Evolutionary conservation across 495 filamentous ascomycete species (phyloP), one percentile per base, ranked within the genome.

Genomic region (Letharia lupina): DNA sequence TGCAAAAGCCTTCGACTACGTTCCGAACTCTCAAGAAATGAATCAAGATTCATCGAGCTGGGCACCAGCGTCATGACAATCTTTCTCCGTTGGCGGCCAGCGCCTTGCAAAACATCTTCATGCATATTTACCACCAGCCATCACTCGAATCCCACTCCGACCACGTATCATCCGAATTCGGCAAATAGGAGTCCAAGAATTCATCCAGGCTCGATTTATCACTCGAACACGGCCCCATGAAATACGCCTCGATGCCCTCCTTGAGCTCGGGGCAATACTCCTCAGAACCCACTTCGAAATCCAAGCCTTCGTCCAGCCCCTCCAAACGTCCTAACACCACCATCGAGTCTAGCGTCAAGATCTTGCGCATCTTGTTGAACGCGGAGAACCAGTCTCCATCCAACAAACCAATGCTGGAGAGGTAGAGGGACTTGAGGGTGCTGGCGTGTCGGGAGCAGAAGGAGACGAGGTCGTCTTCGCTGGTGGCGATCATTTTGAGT

Each of bases 141-240:
- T 23, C 54, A 10, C 39, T 33, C 0, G 33, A 20, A 37, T 54
- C 28, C 23, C 10, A 16, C 33, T 37, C 54, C 33, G 31, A 57
- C 54, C 54, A 57, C 54, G 16, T 8, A 37, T 57, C 54, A 23
- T 54, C 50, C 50, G 16, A 4, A 57, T 37, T 11, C 31, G 31
- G 33, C 54, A 37, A 3, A 20, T 57, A 37, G 2, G 20, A 1
- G 0, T 54, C 50, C 50, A 57, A 2, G 7, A 57, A 57, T 16
- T 57, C 54, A 20, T 57, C 54, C 31, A 57, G 33, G 20, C 31
- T 37, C 31, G 10, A 0, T 33, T 57, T 15, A 10, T 56, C 57
- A 79, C 78, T 4, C 31, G 33, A 20, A 37, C 2, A 57, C 0
- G 54, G 54, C 3, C 5, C 54, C 54, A 8, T 13, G 16, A 57